These are phyloP conservation scores for Pichia phayaonensis DNA, from an alignment of 805 yeast species.

Conservation along the genomic window DNA sequence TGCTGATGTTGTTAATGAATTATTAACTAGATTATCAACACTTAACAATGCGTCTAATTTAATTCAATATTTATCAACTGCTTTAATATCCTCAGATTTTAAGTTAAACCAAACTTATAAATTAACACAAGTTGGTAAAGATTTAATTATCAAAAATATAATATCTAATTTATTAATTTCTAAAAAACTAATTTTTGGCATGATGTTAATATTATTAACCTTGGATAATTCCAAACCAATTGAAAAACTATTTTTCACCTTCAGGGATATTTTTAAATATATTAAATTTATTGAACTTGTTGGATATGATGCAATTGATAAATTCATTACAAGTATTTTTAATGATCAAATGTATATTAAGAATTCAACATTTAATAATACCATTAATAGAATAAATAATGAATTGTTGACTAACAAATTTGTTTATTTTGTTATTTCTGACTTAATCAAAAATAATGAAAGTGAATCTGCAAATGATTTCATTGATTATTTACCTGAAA, in stretches of 20 bases:
- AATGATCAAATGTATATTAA: slow-evolving; percentile 17
- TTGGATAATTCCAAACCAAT: slow-evolving; percentile 27
- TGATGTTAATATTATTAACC: slow-evolving; percentile 24
- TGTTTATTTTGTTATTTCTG: slow-evolving; percentile 17
- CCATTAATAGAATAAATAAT: slow-evolving; percentile 19
- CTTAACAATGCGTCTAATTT: slow-evolving; percentile 21
- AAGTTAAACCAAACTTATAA: slow-evolving; percentile 15
- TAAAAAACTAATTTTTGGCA: slow-evolving; percentile 18
- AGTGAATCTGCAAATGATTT: slow-evolving; percentile 11
- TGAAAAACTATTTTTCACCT: slow-evolving; percentile 16
- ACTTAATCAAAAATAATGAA: slow-evolving; percentile 13
- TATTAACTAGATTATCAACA: slow-evolving; percentile 25
- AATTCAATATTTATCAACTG: slow-evolving; percentile 30
- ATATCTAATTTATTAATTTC: slow-evolving; percentile 14
- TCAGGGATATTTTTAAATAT: slow-evolving; percentile 12
- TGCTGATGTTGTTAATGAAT: slow-evolving; percentile 28
- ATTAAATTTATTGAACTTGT: slow-evolving; percentile 5
- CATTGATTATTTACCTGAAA: slow-evolving; percentile 17
- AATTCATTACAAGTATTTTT: slow-evolving; percentile 12
- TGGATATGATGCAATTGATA: background rate
- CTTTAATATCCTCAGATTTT: slow-evolving; percentile 19
- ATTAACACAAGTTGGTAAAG: slow-evolving; percentile 21
- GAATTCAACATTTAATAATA: slow-evolving; percentile 9
- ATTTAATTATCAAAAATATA: slow-evolving; percentile 17
- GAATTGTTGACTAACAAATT: slow-evolving; percentile 16